A percentile compares a stretch with the other conserved stretches of the same genome.
Conservation (phyloP, 2,329 filamentous ascomycete genomes). For the Exserohilum turcica region DNA sequence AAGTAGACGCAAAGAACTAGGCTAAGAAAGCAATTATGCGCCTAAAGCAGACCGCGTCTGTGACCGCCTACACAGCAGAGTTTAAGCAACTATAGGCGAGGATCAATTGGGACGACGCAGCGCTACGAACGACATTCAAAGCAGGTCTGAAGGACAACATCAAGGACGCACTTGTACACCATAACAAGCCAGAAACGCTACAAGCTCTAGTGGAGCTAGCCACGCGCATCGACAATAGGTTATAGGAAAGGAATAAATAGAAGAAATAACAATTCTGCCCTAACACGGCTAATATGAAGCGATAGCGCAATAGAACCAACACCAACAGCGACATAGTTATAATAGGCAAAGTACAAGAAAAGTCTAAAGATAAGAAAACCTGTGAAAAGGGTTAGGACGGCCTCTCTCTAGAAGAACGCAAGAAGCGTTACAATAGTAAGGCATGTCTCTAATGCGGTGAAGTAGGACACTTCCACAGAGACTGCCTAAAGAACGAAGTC, state of each 20-base stretch:
- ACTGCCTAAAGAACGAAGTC: neutral
- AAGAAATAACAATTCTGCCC: neutral
- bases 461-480: neutral
- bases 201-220: neutral
- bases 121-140: too few relatives aligned
- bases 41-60: too few relatives aligned
- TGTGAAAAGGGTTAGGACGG: neutral
- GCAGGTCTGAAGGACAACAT: too few relatives aligned
- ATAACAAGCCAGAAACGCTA: neutral
- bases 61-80: too few relatives aligned
- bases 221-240: neutral
- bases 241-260: neutral
- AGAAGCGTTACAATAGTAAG: too few relatives aligned
- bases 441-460: too few relatives aligned
- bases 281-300: neutral
- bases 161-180: neutral
- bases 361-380: neutral
- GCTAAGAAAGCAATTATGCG: too few relatives aligned
- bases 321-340: neutral
- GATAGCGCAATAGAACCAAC: neutral
- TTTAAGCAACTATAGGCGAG: too few relatives aligned
- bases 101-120: too few relatives aligned
- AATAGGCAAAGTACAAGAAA: too few relatives aligned
- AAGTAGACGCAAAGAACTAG: too few relatives aligned
- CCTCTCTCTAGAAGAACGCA: neutral